Evolutionary conservation across 2,329 filamentous ascomycete genomes (phyloP).

Genomic region (Apiospora malaysiana): DNA sequence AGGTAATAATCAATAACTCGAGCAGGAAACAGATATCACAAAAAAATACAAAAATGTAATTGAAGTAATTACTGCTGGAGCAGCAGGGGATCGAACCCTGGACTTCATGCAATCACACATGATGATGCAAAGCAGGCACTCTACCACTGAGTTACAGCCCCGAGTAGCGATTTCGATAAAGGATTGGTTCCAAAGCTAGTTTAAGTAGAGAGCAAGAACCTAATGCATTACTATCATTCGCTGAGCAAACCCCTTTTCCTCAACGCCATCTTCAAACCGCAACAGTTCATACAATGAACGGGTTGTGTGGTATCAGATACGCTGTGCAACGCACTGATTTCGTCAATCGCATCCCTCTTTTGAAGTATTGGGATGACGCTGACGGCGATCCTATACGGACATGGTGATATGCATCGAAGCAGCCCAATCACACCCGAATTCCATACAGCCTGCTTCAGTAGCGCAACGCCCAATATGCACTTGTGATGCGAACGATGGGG

Average conservation of each 20-base stretch:
- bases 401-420: not conserved
- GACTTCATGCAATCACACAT: slow-evolving; percentile 15
- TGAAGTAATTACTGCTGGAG: not conserved
- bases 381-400: not conserved
- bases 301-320: no score
- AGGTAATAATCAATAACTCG: no score
- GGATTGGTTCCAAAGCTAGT: not conserved
- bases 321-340: no score
- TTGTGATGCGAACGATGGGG: not conserved
- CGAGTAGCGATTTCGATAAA: not conserved
- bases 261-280: not conserved
- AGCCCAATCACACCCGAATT: not conserved
- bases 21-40: no score
- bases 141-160: slow-evolving; percentile 19
- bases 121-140: slow-evolving; percentile 14
- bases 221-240: not conserved
- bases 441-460: not conserved
- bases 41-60: not conserved
- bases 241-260: not conserved
- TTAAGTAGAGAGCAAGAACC: not conserved
- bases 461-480: not conserved
- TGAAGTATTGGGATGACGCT: no score
- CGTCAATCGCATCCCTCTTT: no score
- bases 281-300: no score
- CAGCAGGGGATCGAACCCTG: slow-evolving; percentile 19